These are phyloP conservation scores for Tephrocybe sp. DNA, from an alignment of 768 basidiomycete species.

Conservation along the genomic window DNA sequence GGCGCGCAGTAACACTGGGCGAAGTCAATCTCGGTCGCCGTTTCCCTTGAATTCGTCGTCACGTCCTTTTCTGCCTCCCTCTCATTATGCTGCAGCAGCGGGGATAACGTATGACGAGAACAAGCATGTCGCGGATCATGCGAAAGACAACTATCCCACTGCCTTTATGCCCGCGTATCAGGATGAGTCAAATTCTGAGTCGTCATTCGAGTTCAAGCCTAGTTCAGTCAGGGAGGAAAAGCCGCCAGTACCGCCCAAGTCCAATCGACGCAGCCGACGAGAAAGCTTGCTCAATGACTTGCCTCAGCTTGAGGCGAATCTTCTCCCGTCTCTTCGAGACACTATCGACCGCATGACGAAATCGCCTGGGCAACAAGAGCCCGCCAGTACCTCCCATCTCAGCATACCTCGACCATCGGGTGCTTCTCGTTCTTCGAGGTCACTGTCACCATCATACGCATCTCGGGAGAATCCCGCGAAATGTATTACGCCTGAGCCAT, in stretches of 20 bases:
- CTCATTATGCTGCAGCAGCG: conserved; percentile 56
- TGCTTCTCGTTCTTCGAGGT: conserved; percentile 8
- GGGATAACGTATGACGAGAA: conserved; percentile 25
- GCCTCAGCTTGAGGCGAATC: conserved; percentile 60
- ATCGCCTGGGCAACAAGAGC: conserved; percentile 35
- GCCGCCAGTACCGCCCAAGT: conserved; percentile 11
- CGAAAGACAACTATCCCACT: conserved; percentile 11
- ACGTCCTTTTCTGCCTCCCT: conserved; percentile 49
- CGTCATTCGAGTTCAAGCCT: conserved; percentile 31
- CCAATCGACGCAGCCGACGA: conserved; percentile 24
- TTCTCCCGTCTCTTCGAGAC: conserved; percentile 70
- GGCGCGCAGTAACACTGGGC: conserved; percentile 24
- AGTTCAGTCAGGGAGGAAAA: conserved; percentile 12
- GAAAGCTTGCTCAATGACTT: conserved; percentile 51
- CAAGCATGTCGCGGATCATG: neutral
- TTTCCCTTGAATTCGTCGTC: conserved; percentile 33
- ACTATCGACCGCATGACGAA: conserved; percentile 77
- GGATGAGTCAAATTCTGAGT: conserved; percentile 23
- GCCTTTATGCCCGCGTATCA: conserved; percentile 23
- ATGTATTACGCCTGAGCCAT: conserved; percentile 5
- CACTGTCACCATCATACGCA: conserved; percentile 15
- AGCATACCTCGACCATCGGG: conserved; percentile 8
- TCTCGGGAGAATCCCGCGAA: conserved; percentile 6
- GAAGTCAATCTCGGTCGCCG: conserved; percentile 43
- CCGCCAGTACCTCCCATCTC: conserved; percentile 11